Evolutionary conservation across 2,329 filamentous ascomycete genomes (phyloP).

Genomic region (Aspergillus thermomutatus): DNA sequence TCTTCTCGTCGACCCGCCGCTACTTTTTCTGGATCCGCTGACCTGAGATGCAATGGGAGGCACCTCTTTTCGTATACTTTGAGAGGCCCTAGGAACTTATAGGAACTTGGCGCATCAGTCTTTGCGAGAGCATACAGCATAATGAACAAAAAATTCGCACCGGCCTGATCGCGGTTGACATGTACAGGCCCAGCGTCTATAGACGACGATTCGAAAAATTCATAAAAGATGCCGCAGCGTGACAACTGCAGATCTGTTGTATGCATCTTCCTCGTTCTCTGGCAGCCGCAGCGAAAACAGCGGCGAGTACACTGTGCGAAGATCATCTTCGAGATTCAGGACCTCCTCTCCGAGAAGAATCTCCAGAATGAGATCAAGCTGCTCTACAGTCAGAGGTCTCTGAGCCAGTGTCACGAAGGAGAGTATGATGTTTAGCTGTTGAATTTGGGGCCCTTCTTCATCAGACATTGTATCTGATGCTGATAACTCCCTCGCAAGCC

Average conservation of each 20-base stretch:
- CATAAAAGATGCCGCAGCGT: slow-evolving; percentile 4
- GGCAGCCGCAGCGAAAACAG: background rate
- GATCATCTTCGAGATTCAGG: background rate
- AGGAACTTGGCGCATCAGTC: background rate
- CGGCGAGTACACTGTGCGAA: background rate
- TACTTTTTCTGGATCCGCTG: background rate
- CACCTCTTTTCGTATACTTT: background rate
- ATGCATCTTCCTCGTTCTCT: background rate
- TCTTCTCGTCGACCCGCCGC: background rate
- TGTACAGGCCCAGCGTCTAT: no score
- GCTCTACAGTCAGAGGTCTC: slow-evolving; percentile 2
- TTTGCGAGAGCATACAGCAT: no score
- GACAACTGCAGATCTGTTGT: background rate
- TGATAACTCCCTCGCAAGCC: slow-evolving; percentile 6
- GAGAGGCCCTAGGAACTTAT: background rate
- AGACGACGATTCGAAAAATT: slow-evolving; percentile 1
- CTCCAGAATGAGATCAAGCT: background rate
- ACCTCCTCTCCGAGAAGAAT: background rate
- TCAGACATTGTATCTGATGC: background rate
- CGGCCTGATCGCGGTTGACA: no score
- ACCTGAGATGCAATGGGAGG: background rate
- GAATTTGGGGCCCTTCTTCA: background rate
- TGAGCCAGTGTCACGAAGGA: slow-evolving; percentile 5
- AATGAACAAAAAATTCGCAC: no score
- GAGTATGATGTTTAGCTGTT: slow-evolving; percentile 4